Percentiles rank a stretch among this genome's conserved stretches.
These are phyloP conservation scores for Jaltomata sinuosa DNA, from an alignment of 257 asterid genomes.

Conservation along the genomic window DNA sequence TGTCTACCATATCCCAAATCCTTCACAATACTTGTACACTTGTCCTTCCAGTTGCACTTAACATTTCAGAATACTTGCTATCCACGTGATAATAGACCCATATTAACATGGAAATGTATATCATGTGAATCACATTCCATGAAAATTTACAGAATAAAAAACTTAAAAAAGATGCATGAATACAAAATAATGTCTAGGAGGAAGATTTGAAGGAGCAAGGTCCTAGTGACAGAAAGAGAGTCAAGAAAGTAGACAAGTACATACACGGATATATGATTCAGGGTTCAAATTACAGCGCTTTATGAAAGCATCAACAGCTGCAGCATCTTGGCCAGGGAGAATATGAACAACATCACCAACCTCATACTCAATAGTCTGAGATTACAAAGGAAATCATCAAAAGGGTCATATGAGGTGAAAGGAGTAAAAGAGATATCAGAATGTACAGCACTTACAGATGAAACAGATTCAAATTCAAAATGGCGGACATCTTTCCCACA, in stretches of 20 bases:
- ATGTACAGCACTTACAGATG: conserved; percentile 59
- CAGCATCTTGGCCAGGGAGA: conserved; percentile 82
- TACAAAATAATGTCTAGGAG: not conserved
- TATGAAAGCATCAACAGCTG: conserved; percentile 71
- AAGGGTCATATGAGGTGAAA: not conserved
- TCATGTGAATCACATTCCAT: not conserved
- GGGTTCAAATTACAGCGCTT: conserved; percentile 78
- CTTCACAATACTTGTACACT: not conserved
- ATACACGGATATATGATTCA: conserved; percentile 68
- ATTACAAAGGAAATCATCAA: not conserved
- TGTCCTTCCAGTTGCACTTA: not conserved
- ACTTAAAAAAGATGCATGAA: not conserved
- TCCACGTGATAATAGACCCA: not conserved
- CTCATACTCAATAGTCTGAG: conserved; percentile 67
- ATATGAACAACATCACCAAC: conserved; percentile 89
- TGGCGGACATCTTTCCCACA: conserved; percentile 78
- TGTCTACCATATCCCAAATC: not conserved
- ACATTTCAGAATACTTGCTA: not conserved
- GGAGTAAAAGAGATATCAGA: not conserved
- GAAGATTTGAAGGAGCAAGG: not conserved
- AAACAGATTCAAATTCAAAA: conserved; percentile 85
- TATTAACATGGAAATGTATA: not conserved
- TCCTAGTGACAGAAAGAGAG: not conserved
- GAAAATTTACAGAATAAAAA: not conserved
- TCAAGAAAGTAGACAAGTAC: conserved; percentile 19